phyloP scores from a whole-genome alignment of 2,329 filamentous ascomycete genomes.

The Pleochaeta shiraiana region DNA sequence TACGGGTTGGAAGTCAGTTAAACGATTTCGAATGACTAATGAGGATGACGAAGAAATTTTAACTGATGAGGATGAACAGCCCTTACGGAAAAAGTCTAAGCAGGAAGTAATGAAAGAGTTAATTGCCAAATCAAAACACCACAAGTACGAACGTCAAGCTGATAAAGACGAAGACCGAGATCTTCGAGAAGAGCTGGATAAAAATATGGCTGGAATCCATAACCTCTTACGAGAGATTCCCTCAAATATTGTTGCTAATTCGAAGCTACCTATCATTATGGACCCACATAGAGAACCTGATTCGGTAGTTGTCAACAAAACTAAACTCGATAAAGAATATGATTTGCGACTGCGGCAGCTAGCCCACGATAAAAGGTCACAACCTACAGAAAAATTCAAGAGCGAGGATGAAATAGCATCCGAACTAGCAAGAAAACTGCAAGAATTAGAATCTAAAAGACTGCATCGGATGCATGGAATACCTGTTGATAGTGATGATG shows the following conservation, averaged over 20 bases:
- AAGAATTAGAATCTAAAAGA: slow-evolving; percentile 64
- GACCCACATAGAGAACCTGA: slow-evolving; percentile 41
- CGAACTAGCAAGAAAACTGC: slow-evolving; percentile 55
- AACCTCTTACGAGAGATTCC: slow-evolving; percentile 41
- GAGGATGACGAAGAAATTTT: slow-evolving; percentile 29
- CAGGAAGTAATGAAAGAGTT: slow-evolving; percentile 96
- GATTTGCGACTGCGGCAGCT: slow-evolving; percentile 66
- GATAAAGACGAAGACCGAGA: slow-evolving; percentile 89
- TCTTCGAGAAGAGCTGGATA: slow-evolving; percentile 61
- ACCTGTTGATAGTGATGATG: slow-evolving; percentile 42
- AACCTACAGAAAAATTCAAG: slow-evolving; percentile 73
- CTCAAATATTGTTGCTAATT: slow-evolving; percentile 21
- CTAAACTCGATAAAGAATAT: slow-evolving; percentile 65
- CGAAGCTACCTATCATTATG: slow-evolving; percentile 25
- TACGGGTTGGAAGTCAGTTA: slow-evolving; percentile 31
- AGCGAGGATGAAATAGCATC: slow-evolving; percentile 69
- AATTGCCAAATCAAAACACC: slow-evolving; percentile 86
- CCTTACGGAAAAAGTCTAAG: slow-evolving; percentile 84
- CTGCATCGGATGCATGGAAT: slow-evolving; percentile 75
- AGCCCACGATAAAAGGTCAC: slow-evolving; percentile 62
- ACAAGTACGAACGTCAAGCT: slow-evolving; percentile 88
- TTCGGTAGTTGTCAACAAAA: slow-evolving; percentile 36
- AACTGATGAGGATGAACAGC: slow-evolving; percentile 36
- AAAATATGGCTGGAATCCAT: slow-evolving; percentile 58
- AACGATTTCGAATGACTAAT: slow-evolving; percentile 31